Evolutionary conservation across 2,329 filamentous ascomycete species (phyloP), one percentile per base, ranked within the genome.

Genomic region (Fusarium oxysporum): DNA sequence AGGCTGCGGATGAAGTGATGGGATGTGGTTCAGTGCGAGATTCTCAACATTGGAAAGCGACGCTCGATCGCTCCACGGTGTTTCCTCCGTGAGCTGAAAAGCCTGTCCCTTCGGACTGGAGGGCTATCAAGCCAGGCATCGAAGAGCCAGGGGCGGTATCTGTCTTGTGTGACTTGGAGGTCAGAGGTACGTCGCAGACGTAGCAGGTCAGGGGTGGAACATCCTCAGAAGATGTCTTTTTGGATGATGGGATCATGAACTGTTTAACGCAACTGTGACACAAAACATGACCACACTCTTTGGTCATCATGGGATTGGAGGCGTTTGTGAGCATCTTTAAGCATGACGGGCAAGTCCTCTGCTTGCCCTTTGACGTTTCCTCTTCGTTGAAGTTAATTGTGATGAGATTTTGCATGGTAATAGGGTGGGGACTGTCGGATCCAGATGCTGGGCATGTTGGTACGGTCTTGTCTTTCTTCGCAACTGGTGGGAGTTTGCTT

Each of bases 211-310:
- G 70, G 10, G 80, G 77, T 16, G 87, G 83, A 5, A 94, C 82
- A 14, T 82, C 81, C 5, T 87, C 85, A 2, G 82, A 76, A 14
- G 79, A 76, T 17, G 75, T 68, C 28, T 82, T 78, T 65, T 82
- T 85, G 73, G 78, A 85, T 62, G 82, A 84, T 45, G 90, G 88
- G 12, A 87, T 88, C 86, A 98, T 92, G 81, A 98, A 97, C 78
- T 95, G 93, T 61, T 91, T 89, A 21, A 95, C 92, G 78, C 96
- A 98, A 43, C 89, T 92, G 77, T 93, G 92, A 82, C 96, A 99
- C 28, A 98, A 83, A 2, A 98, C 95, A 80, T 99, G 96, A 0
- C 96, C 96, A 78, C 96, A 99, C 0, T 93, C 93, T 80, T 94
- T 95, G 4, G 93, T 91, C 57, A 98, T 85, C 80, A 95, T 90